A percentile compares a stretch with the other conserved stretches of the same genome.
Evolutionary conservation across 192 early-diverging fungal species (phyloP).

Genomic region (Globomyces pollinis-pini): DNA sequence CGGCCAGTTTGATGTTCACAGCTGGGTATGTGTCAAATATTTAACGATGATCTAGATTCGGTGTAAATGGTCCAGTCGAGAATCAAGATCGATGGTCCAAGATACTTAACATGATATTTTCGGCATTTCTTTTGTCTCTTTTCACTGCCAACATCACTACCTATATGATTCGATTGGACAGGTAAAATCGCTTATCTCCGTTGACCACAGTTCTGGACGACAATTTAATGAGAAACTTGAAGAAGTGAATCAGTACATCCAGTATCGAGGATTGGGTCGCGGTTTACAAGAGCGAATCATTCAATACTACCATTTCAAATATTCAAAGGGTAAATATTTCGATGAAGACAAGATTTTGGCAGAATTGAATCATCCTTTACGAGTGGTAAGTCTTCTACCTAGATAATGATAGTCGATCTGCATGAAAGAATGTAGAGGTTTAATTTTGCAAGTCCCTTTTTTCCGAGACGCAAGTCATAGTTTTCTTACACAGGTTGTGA

Average conservation of each 20-base stretch:
- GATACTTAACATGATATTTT: constrained; percentile 10
- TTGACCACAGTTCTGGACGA: constrained; percentile 11
- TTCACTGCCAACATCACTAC: constrained; percentile 42
- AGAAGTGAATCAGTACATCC: constrained; percentile 48
- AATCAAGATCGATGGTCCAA: constrained; percentile 3
- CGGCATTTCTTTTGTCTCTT: constrained; percentile 9
- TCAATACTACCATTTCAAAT: constrained; percentile 42
- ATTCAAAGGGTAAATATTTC: constrained; percentile 40
- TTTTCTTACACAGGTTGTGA: constrained; percentile 17
- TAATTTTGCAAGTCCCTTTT: constrained; percentile 18
- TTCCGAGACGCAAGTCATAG: constrained; percentile 16
- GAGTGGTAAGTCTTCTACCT: constrained; percentile 7
- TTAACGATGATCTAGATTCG: constrained; percentile 8
- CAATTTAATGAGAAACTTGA: constrained; percentile 44
- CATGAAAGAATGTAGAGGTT: constrained; percentile 10
- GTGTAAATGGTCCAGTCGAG: background rate
- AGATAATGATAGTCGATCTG: constrained; percentile 20
- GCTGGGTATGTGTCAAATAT: background rate
- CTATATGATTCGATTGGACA: constrained; percentile 40
- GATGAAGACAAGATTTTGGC: constrained; percentile 36
- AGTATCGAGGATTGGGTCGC: constrained; percentile 25
- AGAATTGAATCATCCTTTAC: constrained; percentile 36
- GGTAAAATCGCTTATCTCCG: constrained; percentile 15
- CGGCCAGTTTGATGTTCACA: constrained; percentile 14
- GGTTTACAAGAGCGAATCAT: constrained; percentile 23